Conservation (phyloP, 306 rosid species). For the Dryas drummondii region DNA sequence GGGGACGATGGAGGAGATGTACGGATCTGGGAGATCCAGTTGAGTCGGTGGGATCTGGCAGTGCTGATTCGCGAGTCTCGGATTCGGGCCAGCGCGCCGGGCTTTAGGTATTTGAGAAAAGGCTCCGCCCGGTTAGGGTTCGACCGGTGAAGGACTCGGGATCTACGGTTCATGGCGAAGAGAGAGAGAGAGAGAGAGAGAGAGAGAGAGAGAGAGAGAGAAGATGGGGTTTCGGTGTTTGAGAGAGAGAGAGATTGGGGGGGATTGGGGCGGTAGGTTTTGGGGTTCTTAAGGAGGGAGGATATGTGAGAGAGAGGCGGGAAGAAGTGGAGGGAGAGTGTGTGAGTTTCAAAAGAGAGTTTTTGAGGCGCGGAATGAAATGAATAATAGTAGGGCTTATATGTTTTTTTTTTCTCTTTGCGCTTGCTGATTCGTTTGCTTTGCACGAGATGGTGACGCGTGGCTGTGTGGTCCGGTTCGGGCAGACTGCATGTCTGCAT, state of each 20-base stretch:
- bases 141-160: slow-evolving; percentile 28
- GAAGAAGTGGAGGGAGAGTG: slow-evolving; percentile 30
- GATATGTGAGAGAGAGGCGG: slow-evolving; percentile 41
- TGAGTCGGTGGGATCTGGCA: slow-evolving; percentile 55
- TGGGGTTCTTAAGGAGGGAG: slow-evolving; percentile 28
- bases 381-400: slow-evolving; percentile 22
- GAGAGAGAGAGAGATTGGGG: not conserved
- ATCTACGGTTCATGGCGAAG: slow-evolving; percentile 53
- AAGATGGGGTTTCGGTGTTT: too few relatives aligned
- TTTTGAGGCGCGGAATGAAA: slow-evolving; percentile 40
- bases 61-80: slow-evolving; percentile 77
- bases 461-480: slow-evolving; percentile 18
- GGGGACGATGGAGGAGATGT: slow-evolving; percentile 31
- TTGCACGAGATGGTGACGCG: slow-evolving; percentile 11
- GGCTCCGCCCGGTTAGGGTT: slow-evolving; percentile 30
- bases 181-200: not conserved
- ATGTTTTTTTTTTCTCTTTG: too few relatives aligned
- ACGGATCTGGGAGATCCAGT: slow-evolving; percentile 43
- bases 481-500: too few relatives aligned
- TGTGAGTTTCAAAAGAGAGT: slow-evolving; percentile 39
- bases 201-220: not conserved
- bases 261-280: not conserved
- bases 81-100: slow-evolving; percentile 83
- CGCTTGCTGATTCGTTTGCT: not conserved
- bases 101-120: slow-evolving; percentile 74